Conservation (phyloP, 768 basidiomycete genomes). For the Dacryopinax spathularia region DNA sequence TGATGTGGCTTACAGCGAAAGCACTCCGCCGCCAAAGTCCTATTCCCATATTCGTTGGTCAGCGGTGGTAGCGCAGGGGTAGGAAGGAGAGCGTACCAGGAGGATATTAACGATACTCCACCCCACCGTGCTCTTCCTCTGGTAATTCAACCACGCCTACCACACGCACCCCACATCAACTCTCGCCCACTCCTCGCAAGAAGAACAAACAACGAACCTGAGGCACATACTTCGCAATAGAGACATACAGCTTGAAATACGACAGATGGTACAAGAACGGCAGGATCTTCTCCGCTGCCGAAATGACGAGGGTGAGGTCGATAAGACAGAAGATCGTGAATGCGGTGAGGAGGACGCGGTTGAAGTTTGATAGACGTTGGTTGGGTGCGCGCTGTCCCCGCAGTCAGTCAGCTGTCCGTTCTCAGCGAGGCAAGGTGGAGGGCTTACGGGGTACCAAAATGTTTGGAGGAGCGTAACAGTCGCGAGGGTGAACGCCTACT, state of each 20-base stretch:
- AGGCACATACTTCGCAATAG: constrained; percentile 28
- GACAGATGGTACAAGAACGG: constrained; percentile 22
- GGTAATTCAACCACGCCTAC: constrained; percentile 23
- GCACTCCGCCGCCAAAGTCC: constrained; percentile 23
- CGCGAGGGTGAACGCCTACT: constrained; percentile 20
- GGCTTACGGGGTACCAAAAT: constrained; percentile 18
- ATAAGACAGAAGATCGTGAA: constrained; percentile 15
- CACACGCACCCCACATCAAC: constrained; percentile 9
- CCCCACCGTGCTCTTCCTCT: constrained; percentile 22
- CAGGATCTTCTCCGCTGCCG: constrained; percentile 9
- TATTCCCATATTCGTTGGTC: not conserved
- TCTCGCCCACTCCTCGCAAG: not conserved
- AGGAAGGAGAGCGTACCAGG: constrained; percentile 2
- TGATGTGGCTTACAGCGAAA: constrained; percentile 14
- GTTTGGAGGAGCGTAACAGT: constrained; percentile 22
- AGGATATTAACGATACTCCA: constrained; percentile 22
- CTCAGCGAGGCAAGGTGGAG: not conserved
- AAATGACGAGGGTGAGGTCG: constrained; percentile 14
- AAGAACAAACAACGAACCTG: constrained; percentile 17
- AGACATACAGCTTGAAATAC: constrained; percentile 25
- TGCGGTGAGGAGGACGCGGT: constrained; percentile 15
- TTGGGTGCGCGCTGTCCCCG: constrained; percentile 9
- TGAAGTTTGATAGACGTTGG: constrained; percentile 9
- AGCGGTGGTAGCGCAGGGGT: not conserved
- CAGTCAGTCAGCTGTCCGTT: not conserved